Base-by-base conservation (phyloP, 2,329 filamentous ascomycete genomes). In the Fusarium sp. region DNA sequence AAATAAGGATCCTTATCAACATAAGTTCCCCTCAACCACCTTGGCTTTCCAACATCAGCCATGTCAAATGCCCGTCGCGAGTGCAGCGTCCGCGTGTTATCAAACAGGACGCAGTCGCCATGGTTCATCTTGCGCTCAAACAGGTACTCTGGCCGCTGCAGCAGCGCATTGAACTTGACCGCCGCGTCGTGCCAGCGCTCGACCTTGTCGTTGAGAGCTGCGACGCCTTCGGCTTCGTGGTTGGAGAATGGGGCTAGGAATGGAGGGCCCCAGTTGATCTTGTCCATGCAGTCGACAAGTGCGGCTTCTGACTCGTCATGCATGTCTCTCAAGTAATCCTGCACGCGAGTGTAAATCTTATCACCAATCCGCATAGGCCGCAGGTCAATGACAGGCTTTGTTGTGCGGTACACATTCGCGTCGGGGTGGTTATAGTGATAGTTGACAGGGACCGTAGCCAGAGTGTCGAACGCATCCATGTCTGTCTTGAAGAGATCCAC, bases 361-460 rank as follows among this genome's bases (percentile, higher is more conserved):
- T 65, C 13, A 6, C 36, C 63, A 2, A 65, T 31, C 4, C 22
- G 50, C 25, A 65, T 38, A 8, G 52, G 29, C 16, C 52, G 52
- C 9, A 65, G 38, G 22, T 63, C 65, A 29, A 67, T 67, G 16
- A 67, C 65, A 4, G 65, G 65, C 35, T 67, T 67, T 1, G 65
- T 67, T 5, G 65, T 67, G 22, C 59, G 65, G 36, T 67, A 67
- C 10, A 67, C 59, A 18, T 63, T 67, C n/a, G 36, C 35, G 33
- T 63, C 25, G 10, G 65, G 65, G 7, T 67, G 65, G 8, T 63
- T 67, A 27, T 63, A 67, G 31, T 67, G 65, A 13, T 67, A 67
- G 35, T 67, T 67, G 47, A 67, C 59, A 20, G 64, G 57, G 18
- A 66, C 22, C 18, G 57, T 56, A 10, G 59, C 59, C 10, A 62